phyloP scores from a whole-genome alignment of 257 asterid genomes.

The Orobanche coerulescens region DNA sequence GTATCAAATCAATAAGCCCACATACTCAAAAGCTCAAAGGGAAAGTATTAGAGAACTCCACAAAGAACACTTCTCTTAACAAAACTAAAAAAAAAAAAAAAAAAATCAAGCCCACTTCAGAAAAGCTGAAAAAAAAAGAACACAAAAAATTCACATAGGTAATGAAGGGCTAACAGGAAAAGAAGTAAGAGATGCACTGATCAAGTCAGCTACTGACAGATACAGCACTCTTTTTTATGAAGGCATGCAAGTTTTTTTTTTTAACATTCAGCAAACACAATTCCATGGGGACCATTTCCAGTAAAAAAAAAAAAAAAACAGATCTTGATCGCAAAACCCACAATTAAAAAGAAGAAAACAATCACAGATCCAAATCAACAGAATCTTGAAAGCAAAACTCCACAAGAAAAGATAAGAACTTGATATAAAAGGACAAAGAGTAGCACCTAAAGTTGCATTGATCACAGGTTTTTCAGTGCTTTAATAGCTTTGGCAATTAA shows the following conservation, averaged over 20 bases:
- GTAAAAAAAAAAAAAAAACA: slow-evolving; percentile 23
- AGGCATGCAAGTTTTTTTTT: slow-evolving; percentile 28
- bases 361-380: slow-evolving; percentile 25
- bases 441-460: slow-evolving; percentile 33
- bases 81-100: slow-evolving; percentile 17
- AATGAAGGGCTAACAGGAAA: slow-evolving; percentile 35
- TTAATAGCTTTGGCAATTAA: slow-evolving; percentile 13
- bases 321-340: slow-evolving; percentile 28
- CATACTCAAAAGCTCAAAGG: slow-evolving; percentile 20
- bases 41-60: slow-evolving; percentile 25
- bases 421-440: slow-evolving; percentile 7
- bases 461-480: slow-evolving; percentile 16
- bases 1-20: slow-evolving; percentile 8
- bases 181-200: slow-evolving; percentile 23
- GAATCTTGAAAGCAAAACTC: slow-evolving; percentile 14
- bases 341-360: slow-evolving; percentile 12
- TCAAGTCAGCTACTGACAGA: slow-evolving; percentile 38
- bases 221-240: slow-evolving; percentile 33
- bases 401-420: slow-evolving; percentile 4
- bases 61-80: slow-evolving; percentile 18
- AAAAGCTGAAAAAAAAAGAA: slow-evolving; percentile 32
- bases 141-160: slow-evolving; percentile 30
- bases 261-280: slow-evolving; percentile 18
- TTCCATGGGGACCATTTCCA: neutral
- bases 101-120: slow-evolving; percentile 26